Percentiles rank a stretch among this genome's conserved stretches.
Conservation (phyloP, 805 yeast genomes). For the Metschnikowia aberdeeniae region DNA sequence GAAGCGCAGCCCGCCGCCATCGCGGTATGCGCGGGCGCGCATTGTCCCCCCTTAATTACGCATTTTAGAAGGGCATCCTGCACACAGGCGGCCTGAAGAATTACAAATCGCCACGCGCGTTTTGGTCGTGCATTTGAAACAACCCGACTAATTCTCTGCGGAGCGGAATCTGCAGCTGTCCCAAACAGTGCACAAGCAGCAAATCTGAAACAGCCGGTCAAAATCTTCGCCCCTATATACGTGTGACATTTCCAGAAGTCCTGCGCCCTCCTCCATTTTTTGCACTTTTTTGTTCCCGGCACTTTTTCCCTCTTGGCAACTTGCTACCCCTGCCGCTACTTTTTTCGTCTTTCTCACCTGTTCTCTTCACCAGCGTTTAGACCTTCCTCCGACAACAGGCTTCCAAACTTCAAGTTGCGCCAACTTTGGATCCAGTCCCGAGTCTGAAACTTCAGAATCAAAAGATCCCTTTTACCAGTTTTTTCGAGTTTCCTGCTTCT, state of each 20-base stretch:
- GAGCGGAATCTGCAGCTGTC: not conserved
- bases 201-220: slow-evolving; percentile 2
- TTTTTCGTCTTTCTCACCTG: not conserved
- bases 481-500: not conserved
- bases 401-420: too few relatives aligned
- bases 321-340: not conserved
- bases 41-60: not conserved
- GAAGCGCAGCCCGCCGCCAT: not conserved
- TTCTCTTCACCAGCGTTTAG: too few relatives aligned
- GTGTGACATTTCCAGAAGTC: not conserved
- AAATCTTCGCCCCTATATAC: not conserved
- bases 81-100: not conserved
- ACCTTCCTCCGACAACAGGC: too few relatives aligned
- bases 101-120: slow-evolving; percentile 2
- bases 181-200: not conserved
- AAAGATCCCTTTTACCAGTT: not conserved
- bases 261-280: not conserved
- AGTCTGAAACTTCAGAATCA: not conserved
- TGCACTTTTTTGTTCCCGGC: not conserved
- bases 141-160: slow-evolving; percentile 1
- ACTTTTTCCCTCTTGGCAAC: not conserved
- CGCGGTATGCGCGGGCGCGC: not conserved
- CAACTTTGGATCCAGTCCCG: too few relatives aligned
- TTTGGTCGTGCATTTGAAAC: slow-evolving; percentile 3
- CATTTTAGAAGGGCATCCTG: not conserved